These are phyloP conservation scores for Chalaropsis ovoidea DNA, from an alignment of 2,329 filamentous ascomycete genomes.

Conservation along the genomic window DNA sequence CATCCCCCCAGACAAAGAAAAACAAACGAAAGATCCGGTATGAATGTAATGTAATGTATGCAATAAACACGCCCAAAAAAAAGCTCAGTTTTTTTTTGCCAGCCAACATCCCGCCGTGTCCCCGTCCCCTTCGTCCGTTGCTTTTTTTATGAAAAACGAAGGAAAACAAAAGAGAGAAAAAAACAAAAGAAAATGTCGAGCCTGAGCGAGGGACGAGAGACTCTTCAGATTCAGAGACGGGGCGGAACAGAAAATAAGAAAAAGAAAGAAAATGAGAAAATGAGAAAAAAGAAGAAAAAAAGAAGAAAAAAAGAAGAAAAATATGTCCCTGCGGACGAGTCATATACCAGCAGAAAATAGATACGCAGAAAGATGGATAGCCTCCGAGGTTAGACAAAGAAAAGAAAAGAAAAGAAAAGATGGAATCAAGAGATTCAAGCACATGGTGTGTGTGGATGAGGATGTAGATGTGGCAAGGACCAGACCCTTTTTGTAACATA, in stretches of 20 bases:
- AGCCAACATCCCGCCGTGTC: neutral
- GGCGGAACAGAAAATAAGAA: neutral
- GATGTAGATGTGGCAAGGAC: neutral
- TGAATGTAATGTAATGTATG: slow-evolving; percentile 17
- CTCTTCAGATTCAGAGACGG: no score
- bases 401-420: slow-evolving; percentile 11
- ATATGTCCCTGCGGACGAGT: slow-evolving; percentile 24
- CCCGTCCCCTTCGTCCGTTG: no score
- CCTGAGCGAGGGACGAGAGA: neutral
- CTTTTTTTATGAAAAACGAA: slow-evolving; percentile 2
- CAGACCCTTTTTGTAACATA: neutral
- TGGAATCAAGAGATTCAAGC: neutral
- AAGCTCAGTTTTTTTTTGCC: neutral
- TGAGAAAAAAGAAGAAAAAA: neutral
- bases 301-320: neutral
- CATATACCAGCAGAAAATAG: slow-evolving; percentile 23
- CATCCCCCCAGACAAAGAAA: no score
- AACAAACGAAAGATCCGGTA: slow-evolving; percentile 14
- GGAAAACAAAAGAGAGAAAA: slow-evolving; percentile 7
- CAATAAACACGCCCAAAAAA: neutral
- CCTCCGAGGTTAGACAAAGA: slow-evolving; percentile 20
- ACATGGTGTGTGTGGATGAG: neutral
- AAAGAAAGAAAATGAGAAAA: slow-evolving; percentile 14
- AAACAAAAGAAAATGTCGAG: slow-evolving; percentile 6
- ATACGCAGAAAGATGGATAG: slow-evolving; percentile 17